These are phyloP conservation scores for Inga laurina DNA, from an alignment of 306 rosid species.

Conservation along the genomic window DNA sequence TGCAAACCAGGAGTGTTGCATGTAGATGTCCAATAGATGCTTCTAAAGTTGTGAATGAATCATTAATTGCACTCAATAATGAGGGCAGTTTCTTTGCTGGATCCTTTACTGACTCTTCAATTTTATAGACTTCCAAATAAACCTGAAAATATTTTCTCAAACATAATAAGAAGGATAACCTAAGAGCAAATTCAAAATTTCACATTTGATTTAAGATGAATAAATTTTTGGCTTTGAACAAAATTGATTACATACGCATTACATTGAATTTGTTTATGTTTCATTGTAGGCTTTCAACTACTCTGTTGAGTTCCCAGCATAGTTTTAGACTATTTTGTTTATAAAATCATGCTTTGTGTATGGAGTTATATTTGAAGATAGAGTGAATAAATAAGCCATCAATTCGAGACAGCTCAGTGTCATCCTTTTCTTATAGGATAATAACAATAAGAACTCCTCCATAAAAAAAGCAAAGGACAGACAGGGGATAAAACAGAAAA, in stretches of 20 bases:
- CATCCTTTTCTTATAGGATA: too few species aligned
- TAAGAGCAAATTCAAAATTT: not conserved
- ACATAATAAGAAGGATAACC: not conserved
- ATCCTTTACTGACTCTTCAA: slow-evolving; percentile 47
- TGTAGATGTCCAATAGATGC: slow-evolving; percentile 72
- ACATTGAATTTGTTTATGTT: not conserved
- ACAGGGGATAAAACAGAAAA: too few species aligned
- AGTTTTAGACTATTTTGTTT: too few species aligned
- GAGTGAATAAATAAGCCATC: too few species aligned
- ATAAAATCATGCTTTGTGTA: too few species aligned
- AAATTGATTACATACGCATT: slow-evolving; percentile 1
- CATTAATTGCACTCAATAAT: slow-evolving; percentile 44
- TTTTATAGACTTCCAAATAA: slow-evolving; percentile 50
- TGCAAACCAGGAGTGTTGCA: slow-evolving; percentile 58
- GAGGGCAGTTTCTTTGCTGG: slow-evolving; percentile 56
- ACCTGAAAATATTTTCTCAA: too few species aligned
- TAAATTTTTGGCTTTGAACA: slow-evolving; percentile 5
- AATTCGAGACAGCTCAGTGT: too few species aligned
- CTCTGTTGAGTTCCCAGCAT: too few species aligned
- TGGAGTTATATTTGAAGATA: too few species aligned
- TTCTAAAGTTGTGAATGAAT: slow-evolving; percentile 70
- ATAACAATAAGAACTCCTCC: too few species aligned
- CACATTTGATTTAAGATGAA: slow-evolving; percentile 20
- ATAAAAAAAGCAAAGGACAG: too few species aligned
- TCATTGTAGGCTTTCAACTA: not conserved